Conservation (phyloP, 495 filamentous ascomycete species). For the Hyaloscypha finlandica region DNA sequence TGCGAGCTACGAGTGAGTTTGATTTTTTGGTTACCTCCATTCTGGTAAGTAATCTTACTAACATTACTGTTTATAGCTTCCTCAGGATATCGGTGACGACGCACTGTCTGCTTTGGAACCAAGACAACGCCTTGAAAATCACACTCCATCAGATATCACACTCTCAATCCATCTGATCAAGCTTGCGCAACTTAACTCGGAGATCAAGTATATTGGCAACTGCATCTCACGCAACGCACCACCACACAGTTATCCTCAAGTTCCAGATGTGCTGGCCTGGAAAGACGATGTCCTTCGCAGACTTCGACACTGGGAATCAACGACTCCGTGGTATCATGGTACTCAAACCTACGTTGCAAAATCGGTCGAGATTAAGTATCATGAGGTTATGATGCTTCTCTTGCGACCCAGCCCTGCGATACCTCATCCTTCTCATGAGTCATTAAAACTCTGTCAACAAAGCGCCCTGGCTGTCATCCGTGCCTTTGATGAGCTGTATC, state of each 20-base stretch:
- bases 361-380: constrained; percentile 42
- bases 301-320: constrained; percentile 38
- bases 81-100: constrained; percentile 3
- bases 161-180: constrained; percentile 47
- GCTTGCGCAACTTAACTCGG: constrained; percentile 45
- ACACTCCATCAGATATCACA: constrained; percentile 41
- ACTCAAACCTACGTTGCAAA: constrained; percentile 29
- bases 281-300: constrained; percentile 41
- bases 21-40: too few species aligned
- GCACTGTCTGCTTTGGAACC: background rate
- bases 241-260: constrained; percentile 42
- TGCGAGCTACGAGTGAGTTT: constrained; percentile 47
- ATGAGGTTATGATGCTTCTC: constrained; percentile 47
- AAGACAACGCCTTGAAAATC: background rate
- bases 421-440: constrained; percentile 41
- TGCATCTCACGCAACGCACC: constrained; percentile 43
- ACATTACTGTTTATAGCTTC: background rate
- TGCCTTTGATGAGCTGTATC: constrained; percentile 41
- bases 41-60: constrained; percentile 1
- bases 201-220: constrained; percentile 52
- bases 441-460: constrained; percentile 39
- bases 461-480: constrained; percentile 41
- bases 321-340: constrained; percentile 33
- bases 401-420: constrained; percentile 46
- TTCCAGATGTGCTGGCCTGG: constrained; percentile 44